These are phyloP conservation scores for Pulicaria dysenterica DNA, from an alignment of 129 eudicot species.

Conservation along the genomic window DNA sequence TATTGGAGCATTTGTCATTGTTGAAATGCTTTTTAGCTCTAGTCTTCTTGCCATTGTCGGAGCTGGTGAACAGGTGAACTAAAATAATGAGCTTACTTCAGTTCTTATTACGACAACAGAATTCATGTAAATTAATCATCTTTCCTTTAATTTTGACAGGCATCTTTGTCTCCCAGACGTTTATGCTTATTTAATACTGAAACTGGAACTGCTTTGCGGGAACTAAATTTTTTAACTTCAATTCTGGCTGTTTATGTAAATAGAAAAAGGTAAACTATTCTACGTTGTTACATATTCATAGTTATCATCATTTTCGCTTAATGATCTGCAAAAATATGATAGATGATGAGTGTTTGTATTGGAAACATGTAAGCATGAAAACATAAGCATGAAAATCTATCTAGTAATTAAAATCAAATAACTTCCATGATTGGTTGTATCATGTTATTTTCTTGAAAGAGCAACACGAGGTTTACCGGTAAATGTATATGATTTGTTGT, in stretches of 20 bases:
- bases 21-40: slow-evolving; percentile 92
- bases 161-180: slow-evolving; percentile 93
- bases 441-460: no score
- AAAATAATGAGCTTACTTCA: slow-evolving; percentile 7
- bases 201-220: slow-evolving; percentile 70
- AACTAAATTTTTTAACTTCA: slow-evolving; percentile 90
- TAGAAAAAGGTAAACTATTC: slow-evolving; percentile 65
- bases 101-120: slow-evolving; percentile 9
- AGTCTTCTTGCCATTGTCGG: slow-evolving; percentile 92
- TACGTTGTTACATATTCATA: neutral
- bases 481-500: neutral
- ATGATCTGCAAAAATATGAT: neutral
- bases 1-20: slow-evolving; percentile 82
- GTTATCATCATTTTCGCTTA: no score
- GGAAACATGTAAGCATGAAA: neutral
- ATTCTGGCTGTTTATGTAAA: slow-evolving; percentile 77
- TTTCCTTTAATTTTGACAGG: slow-evolving; percentile 47
- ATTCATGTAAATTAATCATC: slow-evolving; percentile 4
- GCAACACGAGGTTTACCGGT: neutral
- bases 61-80: slow-evolving; percentile 95
- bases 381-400: neutral
- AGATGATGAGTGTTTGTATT: neutral
- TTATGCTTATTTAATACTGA: slow-evolving; percentile 80
- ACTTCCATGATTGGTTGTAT: no score
- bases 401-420: no score